Evolutionary conservation across 2,329 filamentous ascomycete genomes (phyloP).

Genomic region (Alternaria metachromatica): DNA sequence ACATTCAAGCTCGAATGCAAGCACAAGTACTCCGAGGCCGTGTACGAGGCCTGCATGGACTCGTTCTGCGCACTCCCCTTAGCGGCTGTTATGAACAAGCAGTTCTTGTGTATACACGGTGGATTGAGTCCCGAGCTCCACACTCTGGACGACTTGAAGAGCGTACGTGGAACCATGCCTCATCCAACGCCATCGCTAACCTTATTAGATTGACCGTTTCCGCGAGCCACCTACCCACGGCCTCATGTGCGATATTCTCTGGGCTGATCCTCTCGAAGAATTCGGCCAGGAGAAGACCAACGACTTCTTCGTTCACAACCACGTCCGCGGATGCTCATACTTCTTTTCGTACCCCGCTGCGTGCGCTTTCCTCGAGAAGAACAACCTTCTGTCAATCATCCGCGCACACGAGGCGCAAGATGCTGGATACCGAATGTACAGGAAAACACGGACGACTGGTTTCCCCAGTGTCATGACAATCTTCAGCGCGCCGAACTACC

Average conservation of each 20-base stretch:
- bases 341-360: slow-evolving; percentile 99
- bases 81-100: slow-evolving; percentile 99
- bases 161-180: slow-evolving; percentile 59
- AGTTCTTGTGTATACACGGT: slow-evolving; percentile 98
- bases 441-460: slow-evolving; percentile 95
- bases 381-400: slow-evolving; percentile 96
- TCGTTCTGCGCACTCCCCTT: slow-evolving; percentile 94
- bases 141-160: slow-evolving; percentile 92
- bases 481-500: slow-evolving; percentile 97
- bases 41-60: slow-evolving; percentile 98
- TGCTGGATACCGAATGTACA: slow-evolving; percentile 98
- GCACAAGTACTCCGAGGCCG: slow-evolving; percentile 96
- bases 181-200: slow-evolving; percentile 25
- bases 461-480: slow-evolving; percentile 99
- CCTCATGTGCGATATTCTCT: slow-evolving; percentile 98
- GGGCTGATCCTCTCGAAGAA: slow-evolving; percentile 97
- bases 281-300: slow-evolving; percentile 99
- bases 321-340: slow-evolving; percentile 97
- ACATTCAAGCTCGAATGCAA: slow-evolving; percentile 99
- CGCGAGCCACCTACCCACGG: slow-evolving; percentile 96
- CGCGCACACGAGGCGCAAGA: slow-evolving; percentile 98
- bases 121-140: slow-evolving; percentile 95
- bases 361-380: slow-evolving; percentile 97
- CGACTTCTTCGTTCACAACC: slow-evolving; percentile 97
- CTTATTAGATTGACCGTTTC: slow-evolving; percentile 86